These are phyloP conservation scores for Candida sp. DNA, from an alignment of 1,139 yeast species.

Conservation along the genomic window DNA sequence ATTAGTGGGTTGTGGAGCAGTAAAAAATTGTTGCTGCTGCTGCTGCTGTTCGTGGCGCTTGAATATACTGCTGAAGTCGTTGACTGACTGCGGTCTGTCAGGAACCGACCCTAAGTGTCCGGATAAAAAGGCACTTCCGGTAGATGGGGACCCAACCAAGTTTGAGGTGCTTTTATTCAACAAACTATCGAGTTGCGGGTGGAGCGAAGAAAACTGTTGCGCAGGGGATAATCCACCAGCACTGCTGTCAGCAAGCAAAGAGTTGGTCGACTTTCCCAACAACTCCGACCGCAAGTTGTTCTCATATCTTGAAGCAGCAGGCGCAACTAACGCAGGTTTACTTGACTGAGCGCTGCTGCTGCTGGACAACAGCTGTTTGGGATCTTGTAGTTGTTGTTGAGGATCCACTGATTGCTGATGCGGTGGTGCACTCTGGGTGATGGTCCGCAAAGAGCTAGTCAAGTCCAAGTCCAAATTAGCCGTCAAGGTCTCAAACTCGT, in stretches of 20 bases:
- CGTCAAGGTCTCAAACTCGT: slow-evolving; percentile 50
- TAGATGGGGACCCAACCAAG: slow-evolving; percentile 10
- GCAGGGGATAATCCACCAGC: slow-evolving; percentile 23
- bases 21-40: background rate
- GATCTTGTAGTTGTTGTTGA: slow-evolving; percentile 4
- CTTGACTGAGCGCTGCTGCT: background rate
- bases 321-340: slow-evolving; percentile 14
- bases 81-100: slow-evolving; percentile 48
- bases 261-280: slow-evolving; percentile 11
- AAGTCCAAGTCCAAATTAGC: slow-evolving; percentile 53
- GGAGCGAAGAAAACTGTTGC: slow-evolving; percentile 15
- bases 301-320: slow-evolving; percentile 15
- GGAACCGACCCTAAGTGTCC: slow-evolving; percentile 33
- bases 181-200: slow-evolving; percentile 11
- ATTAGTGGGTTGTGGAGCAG: background rate
- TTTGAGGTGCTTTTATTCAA: slow-evolving; percentile 13
- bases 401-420: background rate
- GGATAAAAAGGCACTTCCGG: slow-evolving; percentile 15
- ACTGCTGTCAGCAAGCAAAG: slow-evolving; percentile 23
- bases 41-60: slow-evolving; percentile 15
- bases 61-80: slow-evolving; percentile 41
- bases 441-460: slow-evolving; percentile 15
- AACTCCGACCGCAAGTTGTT: slow-evolving; percentile 9
- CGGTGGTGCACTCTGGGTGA: slow-evolving; percentile 6
- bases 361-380: slow-evolving; percentile 1